phyloP scores from a whole-genome alignment of 768 basidiomycete species.

The Cystobasidium ongulense region DNA sequence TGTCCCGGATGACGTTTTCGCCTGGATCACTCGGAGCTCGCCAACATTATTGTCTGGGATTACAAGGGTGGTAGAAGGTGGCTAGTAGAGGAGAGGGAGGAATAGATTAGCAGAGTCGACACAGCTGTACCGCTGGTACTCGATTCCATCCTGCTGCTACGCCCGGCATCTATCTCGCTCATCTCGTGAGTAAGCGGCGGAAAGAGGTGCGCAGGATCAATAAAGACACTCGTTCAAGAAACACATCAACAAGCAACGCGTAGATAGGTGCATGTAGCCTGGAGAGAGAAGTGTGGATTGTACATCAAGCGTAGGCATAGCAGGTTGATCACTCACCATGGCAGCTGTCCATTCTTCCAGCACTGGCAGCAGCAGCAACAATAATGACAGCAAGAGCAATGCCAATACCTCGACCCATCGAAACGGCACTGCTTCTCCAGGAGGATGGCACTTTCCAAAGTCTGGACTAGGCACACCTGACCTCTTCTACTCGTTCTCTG shows the following conservation, averaged over 20 bases:
- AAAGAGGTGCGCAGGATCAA: neutral
- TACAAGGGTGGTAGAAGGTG: no score
- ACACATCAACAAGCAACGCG: neutral
- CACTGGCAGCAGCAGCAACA: neutral
- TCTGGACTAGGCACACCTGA: slow-evolving; percentile 27
- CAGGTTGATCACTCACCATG: no score
- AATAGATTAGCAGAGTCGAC: neutral
- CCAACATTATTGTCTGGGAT: no score
- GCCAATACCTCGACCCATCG: neutral
- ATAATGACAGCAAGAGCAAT: neutral
- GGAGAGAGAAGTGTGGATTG: no score
- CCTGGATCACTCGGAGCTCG: neutral
- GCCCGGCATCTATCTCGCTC: neutral
- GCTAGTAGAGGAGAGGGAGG: neutral
- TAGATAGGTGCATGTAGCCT: no score
- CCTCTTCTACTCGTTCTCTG: slow-evolving; percentile 12
- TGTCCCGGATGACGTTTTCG: neutral
- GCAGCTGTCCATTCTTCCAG: neutral
- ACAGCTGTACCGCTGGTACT: no score
- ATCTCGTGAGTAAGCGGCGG: neutral
- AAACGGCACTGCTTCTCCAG: neutral
- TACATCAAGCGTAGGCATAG: no score
- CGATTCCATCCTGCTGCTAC: no score
- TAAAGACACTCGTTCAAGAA: neutral
- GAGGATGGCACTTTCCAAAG: slow-evolving; percentile 22